Evolutionary conservation across 371 early-diverging fungal species (phyloP), one percentile per base, ranked within the genome.

Genomic region (Circinella umbellata): DNA sequence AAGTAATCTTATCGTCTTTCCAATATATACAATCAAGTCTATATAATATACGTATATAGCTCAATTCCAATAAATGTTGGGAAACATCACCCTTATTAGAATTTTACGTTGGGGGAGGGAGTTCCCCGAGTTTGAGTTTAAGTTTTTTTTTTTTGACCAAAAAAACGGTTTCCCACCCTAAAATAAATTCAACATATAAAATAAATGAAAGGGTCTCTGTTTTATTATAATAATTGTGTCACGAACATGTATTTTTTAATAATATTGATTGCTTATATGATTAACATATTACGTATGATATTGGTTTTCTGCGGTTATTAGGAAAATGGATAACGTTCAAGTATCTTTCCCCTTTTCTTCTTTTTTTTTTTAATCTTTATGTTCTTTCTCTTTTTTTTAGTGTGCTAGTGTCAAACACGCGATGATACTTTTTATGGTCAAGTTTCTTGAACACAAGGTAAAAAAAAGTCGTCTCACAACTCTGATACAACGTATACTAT

Each of bases 71-170:
- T 42, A 42, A 9, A 27, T 57, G 57, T 57, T 57, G 57, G 57
- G 57, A 10, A 57, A 42, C 42, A 42, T 42, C 6, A 42, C 42
- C 42, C 42, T 42, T 34, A 57, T 27, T 18, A 34, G n/a, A 13
- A 34, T 57, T 57, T 57, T 57, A 27, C 57, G 57, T 57, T 57
- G 57, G 57, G 57, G 57, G 57, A 27, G 13, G 11, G 11, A 11
- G 11, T 11, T 9, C 42, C 9, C 42, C 42, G 6, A 9, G 42
- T 42, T 42, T 11, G 27, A 27, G 27, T 27, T 17, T 17, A 1
- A 7, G 17, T 11, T n/a, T 10, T 54, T 54, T 48, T 17, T 27
- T 27, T 27, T 27, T 27, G 27, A 27, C 27, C 27, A 27, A 27
- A 27, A 27, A 27, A 27, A 27, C 27, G 27, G 27, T 27, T 27